Evolutionary conservation across 1,139 yeast species (phyloP), one percentile per base, ranked within the genome.

Genomic region (Yamadazyma blattariae): DNA sequence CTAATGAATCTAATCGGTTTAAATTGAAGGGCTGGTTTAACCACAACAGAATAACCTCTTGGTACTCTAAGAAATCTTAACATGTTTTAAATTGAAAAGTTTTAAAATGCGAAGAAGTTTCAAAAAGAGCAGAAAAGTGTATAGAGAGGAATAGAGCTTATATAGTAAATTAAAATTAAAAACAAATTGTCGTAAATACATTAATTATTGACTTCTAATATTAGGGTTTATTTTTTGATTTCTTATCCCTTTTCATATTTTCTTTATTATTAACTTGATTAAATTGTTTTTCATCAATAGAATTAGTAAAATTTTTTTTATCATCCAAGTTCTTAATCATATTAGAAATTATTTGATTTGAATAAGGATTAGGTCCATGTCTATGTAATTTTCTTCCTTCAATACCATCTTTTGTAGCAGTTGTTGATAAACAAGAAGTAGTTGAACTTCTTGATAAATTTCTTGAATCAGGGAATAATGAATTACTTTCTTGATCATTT

Each of bases 401-500:
- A 7, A 80, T 57, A 0, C 88, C 88, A 51, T 82, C 88, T 48
- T 81, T 81, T 19, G 85, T 79, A 10, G 88, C 88, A 2, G 84
- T 80, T 15, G 82, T 79, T 0, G 87, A 79, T 23, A 81, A 56
- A 34, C 84, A 81, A 2, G 86, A 79, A 3, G 82, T 74, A 24
- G 75, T 74, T 14, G 86, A 79, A 32, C 74, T 74, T 35, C 86
- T 65, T 0, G 86, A 79, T 21, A 77, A 51, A 19, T 13, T 34
- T 5, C 42, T 46, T 7, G 46, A 41, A n/a, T 38, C 35, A 4
- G 35, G 37, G 23, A 25, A 28, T 12, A 34, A 25, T 13, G 24
- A 20, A 33, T 29, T 21, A 29, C 23, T 23, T 27, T 17, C 14
- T 6, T 12, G 13, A 11, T 23, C 25, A 17, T 17, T 17, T 7